phyloP scores from a whole-genome alignment of 73 alveolate genomes.

The Symbiodinium pilosum region DNA sequence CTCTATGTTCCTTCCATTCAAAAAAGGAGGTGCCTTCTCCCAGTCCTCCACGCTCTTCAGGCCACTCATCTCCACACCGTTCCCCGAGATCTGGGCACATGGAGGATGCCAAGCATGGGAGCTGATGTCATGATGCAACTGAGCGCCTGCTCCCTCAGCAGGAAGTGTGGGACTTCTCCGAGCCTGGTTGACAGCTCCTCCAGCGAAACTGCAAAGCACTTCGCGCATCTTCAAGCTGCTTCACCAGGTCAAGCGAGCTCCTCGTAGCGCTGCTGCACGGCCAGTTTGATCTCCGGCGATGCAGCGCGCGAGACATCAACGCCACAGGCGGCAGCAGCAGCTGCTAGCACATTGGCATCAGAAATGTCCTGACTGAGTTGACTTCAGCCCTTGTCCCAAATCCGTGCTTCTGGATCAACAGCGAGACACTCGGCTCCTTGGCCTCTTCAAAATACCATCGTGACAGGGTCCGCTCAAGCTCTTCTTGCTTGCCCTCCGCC shows the following conservation, averaged over 20 bases:
- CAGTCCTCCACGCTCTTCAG: constrained; percentile 63
- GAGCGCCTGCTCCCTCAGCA: constrained; percentile 74
- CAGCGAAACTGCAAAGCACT: neutral
- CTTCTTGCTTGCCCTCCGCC: constrained; percentile 81
- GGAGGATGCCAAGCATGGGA: neutral
- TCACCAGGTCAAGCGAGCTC: too few relatives aligned
- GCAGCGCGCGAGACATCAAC: neutral
- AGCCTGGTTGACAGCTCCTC: constrained; percentile 83
- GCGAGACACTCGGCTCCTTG: constrained; percentile 9
- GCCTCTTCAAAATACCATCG: constrained; percentile 88
- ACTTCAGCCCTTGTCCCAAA: too few relatives aligned
- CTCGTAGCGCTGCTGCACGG: constrained; percentile 12
- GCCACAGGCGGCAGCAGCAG: neutral
- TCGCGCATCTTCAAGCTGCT: neutral
- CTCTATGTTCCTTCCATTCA: too few relatives aligned
- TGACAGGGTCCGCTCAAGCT: constrained; percentile 54
- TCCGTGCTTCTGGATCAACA: too few relatives aligned
- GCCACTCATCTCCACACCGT: constrained; percentile 73
- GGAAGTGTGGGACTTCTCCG: constrained; percentile 86
- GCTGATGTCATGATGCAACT: neutral
- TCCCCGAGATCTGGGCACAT: constrained; percentile 52
- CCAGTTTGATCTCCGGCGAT: neutral
- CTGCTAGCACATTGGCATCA: neutral
- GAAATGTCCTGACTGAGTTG: neutral
- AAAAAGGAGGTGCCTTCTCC: constrained; percentile 88